These are phyloP conservation scores for Neurospora sp. DNA, from an alignment of 495 filamentous ascomycete genomes.

Conservation along the genomic window DNA sequence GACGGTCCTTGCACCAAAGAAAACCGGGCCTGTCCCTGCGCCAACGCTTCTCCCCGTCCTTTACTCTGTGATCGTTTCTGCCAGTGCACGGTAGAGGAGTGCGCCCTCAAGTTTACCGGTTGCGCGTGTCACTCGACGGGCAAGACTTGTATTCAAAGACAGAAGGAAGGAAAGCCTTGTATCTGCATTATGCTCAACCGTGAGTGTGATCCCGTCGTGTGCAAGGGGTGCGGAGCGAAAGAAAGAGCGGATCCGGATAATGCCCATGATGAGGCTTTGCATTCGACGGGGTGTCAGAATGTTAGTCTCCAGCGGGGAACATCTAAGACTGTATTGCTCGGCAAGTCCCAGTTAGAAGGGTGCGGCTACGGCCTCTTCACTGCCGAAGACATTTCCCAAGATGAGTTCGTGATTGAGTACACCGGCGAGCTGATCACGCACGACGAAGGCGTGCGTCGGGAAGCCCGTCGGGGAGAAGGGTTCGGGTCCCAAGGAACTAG, in stretches of 20 bases:
- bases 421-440: constrained; percentile 59
- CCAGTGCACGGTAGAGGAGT: constrained; percentile 46
- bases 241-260: constrained; percentile 54
- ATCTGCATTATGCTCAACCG: constrained; percentile 50
- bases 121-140: constrained; percentile 48
- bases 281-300: constrained; percentile 49
- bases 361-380: constrained; percentile 59
- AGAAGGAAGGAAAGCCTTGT: constrained; percentile 42
- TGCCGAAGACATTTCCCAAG: constrained; percentile 48
- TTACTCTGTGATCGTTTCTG: constrained; percentile 62
- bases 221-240: constrained; percentile 51
- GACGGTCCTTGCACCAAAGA: constrained; percentile 35
- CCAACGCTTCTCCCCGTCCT: constrained; percentile 23
- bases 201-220: constrained; percentile 65
- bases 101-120: constrained; percentile 54
- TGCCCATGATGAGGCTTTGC: constrained; percentile 39
- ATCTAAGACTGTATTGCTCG: constrained; percentile 50
- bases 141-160: constrained; percentile 39
- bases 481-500: constrained; percentile 51
- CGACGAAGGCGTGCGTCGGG: constrained; percentile 48
- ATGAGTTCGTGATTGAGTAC: constrained; percentile 62
- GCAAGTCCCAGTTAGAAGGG: constrained; percentile 45
- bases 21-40: constrained; percentile 43
- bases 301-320: constrained; percentile 50
- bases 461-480: constrained; percentile 47